Evolutionary conservation across 1,284 basidiomycete species (phyloP), one percentile per base, ranked within the genome.

Genomic region (Hypsizygus ulmarius): DNA sequence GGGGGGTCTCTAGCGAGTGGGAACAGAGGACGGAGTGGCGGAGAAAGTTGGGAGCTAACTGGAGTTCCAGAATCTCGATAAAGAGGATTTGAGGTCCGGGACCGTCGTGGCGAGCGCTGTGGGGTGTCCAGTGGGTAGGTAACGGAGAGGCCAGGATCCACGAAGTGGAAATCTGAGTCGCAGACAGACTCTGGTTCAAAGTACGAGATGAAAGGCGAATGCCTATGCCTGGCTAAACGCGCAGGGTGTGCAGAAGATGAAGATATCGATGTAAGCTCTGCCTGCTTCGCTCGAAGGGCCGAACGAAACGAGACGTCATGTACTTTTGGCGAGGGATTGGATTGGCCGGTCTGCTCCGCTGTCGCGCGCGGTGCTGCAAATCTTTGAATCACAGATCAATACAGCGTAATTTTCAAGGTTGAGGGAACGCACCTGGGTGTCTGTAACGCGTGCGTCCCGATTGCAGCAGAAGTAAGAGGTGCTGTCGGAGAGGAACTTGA

Each of bases 181-280:
- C 39, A 43, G 36, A 61, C 29, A 25, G 46, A 27, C 29, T 58
- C 50, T 25, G 58, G 61, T 39, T 60, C 51, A 45, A 63, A 56
- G 57, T 59, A 50, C 9, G 40, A 43, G 45, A 55, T 49, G 29
- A 43, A 28, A 29, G 37, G 34, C 9, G 47, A 11, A 11, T 10
- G 29, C 3, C 42, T 14, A 11, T 12, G 30, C 29, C 25, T 25
- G 14, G 15, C 8, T 37, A 10, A 25, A 30, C 18, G 14, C n/a
- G 9, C 28, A 28, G 12, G 39, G 39, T 14, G 28, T 12, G 42
- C 35, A 21, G 39, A 43, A 11, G 35, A 32, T 21, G 33, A 39
- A 8, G 32, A 19, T 15, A 35, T 38, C 14, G 21, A n/a, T 8
- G 4, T 3, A 25, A 15, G 8, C 34, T 25, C 16, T 11, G 33